Evolutionary conservation across 768 basidiomycete genomes (phyloP), one percentile per base, ranked within the genome.

Genomic region (Pleurotus platypus): DNA sequence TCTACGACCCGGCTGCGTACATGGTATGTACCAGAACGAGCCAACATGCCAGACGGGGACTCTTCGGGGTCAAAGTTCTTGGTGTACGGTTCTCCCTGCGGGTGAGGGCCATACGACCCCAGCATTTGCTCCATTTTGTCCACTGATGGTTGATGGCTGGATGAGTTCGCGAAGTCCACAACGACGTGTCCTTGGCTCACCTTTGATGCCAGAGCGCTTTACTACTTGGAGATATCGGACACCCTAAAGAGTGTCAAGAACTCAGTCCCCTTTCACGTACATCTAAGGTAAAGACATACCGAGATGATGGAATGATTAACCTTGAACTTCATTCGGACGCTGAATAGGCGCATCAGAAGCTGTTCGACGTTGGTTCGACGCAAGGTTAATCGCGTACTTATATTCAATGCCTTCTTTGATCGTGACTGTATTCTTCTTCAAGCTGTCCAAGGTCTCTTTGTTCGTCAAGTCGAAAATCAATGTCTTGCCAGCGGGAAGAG

Each of bases 81-180:
- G 62, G 65, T 72, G 66, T 94, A 89, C 4, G 89, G 67, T 22
- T 86, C 77, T 35, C 80, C 84, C 2, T 75, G 63, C n/a, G 85
- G 76, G 56, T 79, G 74, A 15, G 93, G 91, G 2, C 92, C 90
- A 69, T 94, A 97, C 2, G 92, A 94, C 15, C 96, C 96, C 18
- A 98, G 81, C 96, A 98, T 98, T 63, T 89, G 82, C 67, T 95
- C 93, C 64, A 92, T 69, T 70, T 89, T 96, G 72, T 96, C 96
- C 64, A 96, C 94, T 94, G 66, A 9, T 24, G 55, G 45, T 47
- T 94, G 66, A 9, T 24, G 55, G 45, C 45, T 38, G 53, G 16
- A 40, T 18, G 46, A 54, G 40, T 22, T 51, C 50, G 61, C 46
- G 47, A 49, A 57, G 20, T 38, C 46, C 8, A 38, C n/a, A 54